Evolutionary conservation across 2,329 filamentous ascomycete species (phyloP).

Genomic region (Madurella mycetomatis): DNA sequence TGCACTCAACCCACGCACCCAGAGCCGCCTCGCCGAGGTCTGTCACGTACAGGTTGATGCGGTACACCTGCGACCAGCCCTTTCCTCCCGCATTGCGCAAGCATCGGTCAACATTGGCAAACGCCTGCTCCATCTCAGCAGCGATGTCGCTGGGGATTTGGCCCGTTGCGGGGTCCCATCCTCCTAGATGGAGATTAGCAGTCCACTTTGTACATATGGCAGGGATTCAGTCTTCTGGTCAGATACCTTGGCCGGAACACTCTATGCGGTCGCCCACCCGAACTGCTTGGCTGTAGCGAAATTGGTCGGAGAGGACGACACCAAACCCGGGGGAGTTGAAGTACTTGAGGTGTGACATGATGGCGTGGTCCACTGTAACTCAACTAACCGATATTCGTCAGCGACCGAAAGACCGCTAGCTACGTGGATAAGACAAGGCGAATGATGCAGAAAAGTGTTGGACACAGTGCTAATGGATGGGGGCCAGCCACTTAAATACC

Average conservation of each 20-base stretch:
- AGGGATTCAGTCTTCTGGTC: not conserved
- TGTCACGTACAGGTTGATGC: constrained; percentile 39
- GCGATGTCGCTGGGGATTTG: constrained; percentile 23
- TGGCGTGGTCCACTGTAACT: not conserved
- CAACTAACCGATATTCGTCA: too few species aligned
- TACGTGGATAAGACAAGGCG: not conserved
- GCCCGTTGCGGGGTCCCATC: constrained; percentile 30
- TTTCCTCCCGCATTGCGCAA: constrained; percentile 45
- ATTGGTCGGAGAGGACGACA: constrained; percentile 29
- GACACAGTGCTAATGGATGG: too few species aligned
- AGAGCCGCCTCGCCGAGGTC: constrained; percentile 37
- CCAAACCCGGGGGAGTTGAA: constrained; percentile 33
- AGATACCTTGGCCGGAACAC: constrained; percentile 42
- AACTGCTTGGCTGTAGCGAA: constrained; percentile 44
- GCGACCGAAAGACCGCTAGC: not conserved
- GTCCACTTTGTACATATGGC: not conserved
- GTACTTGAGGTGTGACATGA: constrained; percentile 19
- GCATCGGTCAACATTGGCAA: constrained; percentile 47
- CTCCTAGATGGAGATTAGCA: constrained; percentile 24
- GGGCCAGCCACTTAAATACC: too few species aligned
- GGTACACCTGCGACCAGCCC: constrained; percentile 30
- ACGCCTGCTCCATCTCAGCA: constrained; percentile 43
- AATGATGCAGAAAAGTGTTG: too few species aligned
- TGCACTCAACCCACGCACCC: constrained; percentile 41
- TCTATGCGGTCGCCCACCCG: constrained; percentile 46